These are phyloP conservation scores for Nemania diffusa DNA, from an alignment of 2,329 filamentous ascomycete species.

Conservation along the genomic window DNA sequence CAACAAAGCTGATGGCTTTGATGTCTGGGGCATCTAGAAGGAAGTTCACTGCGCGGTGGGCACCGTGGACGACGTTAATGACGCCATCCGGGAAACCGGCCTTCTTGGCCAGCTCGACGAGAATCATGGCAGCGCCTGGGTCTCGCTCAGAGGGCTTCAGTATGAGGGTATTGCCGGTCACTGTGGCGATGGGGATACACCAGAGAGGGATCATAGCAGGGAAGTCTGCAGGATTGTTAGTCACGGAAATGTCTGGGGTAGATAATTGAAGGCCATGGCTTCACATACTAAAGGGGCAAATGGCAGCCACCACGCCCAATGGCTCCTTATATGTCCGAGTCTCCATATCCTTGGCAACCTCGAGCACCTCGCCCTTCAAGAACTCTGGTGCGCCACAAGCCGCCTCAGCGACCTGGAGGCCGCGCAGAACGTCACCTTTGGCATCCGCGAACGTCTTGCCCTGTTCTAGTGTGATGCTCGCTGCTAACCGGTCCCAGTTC, in stretches of 20 bases:
- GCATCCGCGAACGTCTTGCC: conserved; percentile 89
- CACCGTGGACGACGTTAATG: conserved; percentile 84
- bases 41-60: conserved; percentile 84
- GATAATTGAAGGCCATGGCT: conserved; percentile 8
- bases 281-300: conserved; percentile 83
- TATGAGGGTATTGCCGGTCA: conserved; percentile 85
- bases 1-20: conserved; percentile 88
- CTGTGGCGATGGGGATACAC: conserved; percentile 85
- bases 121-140: conserved; percentile 85
- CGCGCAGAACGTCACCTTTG: conserved; percentile 81
- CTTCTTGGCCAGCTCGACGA: conserved; percentile 81
- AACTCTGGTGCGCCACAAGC: conserved; percentile 83
- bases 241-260: background rate
- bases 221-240: conserved; percentile 70
- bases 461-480: conserved; percentile 87
- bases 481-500: conserved; percentile 86
- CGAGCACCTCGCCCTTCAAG: conserved; percentile 83
- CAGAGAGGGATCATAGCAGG: conserved; percentile 94
- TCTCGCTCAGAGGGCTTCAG: conserved; percentile 89
- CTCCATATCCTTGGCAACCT: conserved; percentile 92
- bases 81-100: conserved; percentile 85
- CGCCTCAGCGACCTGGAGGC: conserved; percentile 85
- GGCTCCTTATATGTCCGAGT: conserved; percentile 85
- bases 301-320: conserved; percentile 81
- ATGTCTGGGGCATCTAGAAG: conserved; percentile 86